Base-by-base conservation (phyloP, 257 asterid species). In the Fraxinus excelsior region DNA sequence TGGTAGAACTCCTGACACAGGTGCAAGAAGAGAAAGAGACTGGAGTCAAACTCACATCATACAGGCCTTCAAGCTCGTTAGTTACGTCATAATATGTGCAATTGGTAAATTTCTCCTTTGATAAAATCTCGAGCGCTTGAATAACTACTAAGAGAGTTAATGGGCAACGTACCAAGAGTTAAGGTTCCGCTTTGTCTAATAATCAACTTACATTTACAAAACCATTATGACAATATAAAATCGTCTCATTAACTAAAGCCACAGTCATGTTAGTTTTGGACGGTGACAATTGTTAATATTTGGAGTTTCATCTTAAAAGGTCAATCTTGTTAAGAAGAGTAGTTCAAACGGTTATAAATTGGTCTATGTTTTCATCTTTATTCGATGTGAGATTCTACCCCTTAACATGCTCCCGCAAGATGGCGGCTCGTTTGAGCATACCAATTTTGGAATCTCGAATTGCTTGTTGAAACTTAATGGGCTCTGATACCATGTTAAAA, bases 61-160 rank as follows among this genome's bases (percentile, higher is more conserved):
- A 46, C 18, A n/a, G 72, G 66, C 65, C 58, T 69, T 51, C 64
- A 65, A 31, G 21, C 78, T 3, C 44, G 5, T 67, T 53, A 31
- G 37, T 49, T 69, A 19, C 56, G 35, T 23, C 73, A 38, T 7
- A 49, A 78, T 66, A 60, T 69, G 14, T n/a, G 31, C 66, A 21
- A n/a, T 58, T 58, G 71, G 79, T 78, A 69, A 80, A 76, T 73
- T 76, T 76, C 80, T 78, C 84, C 44, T 80, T 79, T 66, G 81
- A 79, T 16, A 82, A 62, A 35, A 65, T 72, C 67, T 11, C 80
- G 34, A 75, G 53, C 53, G 81, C 75, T 73, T 79, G 76, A 62
- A 38, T 65, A 68, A 65, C 67, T 79, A 38, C 40, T 70, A 58
- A 35, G 49, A 4, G 9, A 23, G 9, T 19, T 21, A 26, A 56